phyloP scores from a whole-genome alignment of 768 basidiomycete species.

The Leucocoprinus leucothites region DNA sequence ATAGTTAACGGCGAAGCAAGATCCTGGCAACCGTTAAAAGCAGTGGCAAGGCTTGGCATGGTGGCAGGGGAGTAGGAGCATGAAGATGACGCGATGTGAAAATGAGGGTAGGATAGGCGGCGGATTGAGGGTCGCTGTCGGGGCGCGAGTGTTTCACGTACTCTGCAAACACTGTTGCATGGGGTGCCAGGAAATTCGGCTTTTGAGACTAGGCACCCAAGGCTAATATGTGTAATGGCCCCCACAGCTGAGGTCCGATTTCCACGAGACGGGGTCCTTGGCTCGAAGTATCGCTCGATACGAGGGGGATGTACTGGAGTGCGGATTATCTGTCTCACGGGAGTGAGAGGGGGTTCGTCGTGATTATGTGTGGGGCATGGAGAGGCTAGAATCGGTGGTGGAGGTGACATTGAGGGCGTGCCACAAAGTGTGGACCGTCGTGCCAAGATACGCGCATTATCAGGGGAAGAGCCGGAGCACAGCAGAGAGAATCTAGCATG shows the following conservation, averaged over 20 bases:
- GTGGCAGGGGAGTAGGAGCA: neutral
- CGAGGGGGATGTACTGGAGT: neutral
- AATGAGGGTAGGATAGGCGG: conserved; percentile 1
- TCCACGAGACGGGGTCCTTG: neutral
- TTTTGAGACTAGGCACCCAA: neutral
- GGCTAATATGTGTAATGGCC: neutral
- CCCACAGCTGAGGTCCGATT: neutral
- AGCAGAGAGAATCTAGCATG: too few species aligned
- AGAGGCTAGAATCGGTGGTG: neutral
- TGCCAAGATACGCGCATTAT: too few species aligned
- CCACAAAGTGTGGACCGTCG: neutral
- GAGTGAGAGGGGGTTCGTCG: neutral
- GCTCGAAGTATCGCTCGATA: neutral
- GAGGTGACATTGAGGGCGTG: neutral
- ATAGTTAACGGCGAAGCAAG: conserved; percentile 14
- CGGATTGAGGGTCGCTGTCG: neutral
- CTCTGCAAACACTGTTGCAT: neutral
- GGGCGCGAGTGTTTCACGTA: neutral
- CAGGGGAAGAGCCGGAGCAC: too few species aligned
- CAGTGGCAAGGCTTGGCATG: neutral
- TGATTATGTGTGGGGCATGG: neutral
- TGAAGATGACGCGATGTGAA: neutral
- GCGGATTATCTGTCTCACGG: neutral
- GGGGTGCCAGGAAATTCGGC: neutral
- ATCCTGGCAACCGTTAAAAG: neutral